Percentiles rank a stretch among this genome's conserved stretches.
phyloP scores from a whole-genome alignment of 345 rosid species.

The Citrus sinensis region DNA sequence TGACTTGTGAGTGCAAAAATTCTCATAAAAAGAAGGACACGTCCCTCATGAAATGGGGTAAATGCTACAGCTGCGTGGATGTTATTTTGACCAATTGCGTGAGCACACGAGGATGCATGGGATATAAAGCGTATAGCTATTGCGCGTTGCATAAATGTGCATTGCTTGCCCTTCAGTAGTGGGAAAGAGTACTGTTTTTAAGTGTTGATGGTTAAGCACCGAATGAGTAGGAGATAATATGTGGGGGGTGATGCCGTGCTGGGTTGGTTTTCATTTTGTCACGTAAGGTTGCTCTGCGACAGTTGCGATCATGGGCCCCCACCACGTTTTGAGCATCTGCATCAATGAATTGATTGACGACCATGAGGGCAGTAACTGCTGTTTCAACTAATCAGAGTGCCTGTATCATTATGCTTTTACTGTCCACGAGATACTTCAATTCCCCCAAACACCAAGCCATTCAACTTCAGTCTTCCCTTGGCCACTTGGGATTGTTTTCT shows the following conservation, averaged over 20 bases:
- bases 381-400: neutral
- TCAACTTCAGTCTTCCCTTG: neutral
- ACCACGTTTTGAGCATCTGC: constrained; percentile 1
- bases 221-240: neutral
- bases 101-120: constrained; percentile 39
- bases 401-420: neutral
- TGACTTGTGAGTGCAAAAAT: neutral
- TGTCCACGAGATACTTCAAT: neutral
- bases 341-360: neutral
- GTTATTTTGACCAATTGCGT: constrained; percentile 51
- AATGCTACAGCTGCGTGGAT: constrained; percentile 35
- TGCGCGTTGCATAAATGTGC: constrained; percentile 20
- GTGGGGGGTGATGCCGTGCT: no score
- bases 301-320: constrained; percentile 4
- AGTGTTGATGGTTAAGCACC: no score
- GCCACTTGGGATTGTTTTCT: neutral
- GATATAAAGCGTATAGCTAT: no score
- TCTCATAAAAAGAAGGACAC: constrained; percentile 35
- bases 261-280: neutral
- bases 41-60: constrained; percentile 71
- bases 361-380: constrained; percentile 7
- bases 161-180: neutral
- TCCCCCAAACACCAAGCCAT: neutral
- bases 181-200: constrained; percentile 11
- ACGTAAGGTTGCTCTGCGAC: constrained; percentile 3